phyloP scores from a whole-genome alignment of 176 grass and related monocot species.

The Hordeum marinum region DNA sequence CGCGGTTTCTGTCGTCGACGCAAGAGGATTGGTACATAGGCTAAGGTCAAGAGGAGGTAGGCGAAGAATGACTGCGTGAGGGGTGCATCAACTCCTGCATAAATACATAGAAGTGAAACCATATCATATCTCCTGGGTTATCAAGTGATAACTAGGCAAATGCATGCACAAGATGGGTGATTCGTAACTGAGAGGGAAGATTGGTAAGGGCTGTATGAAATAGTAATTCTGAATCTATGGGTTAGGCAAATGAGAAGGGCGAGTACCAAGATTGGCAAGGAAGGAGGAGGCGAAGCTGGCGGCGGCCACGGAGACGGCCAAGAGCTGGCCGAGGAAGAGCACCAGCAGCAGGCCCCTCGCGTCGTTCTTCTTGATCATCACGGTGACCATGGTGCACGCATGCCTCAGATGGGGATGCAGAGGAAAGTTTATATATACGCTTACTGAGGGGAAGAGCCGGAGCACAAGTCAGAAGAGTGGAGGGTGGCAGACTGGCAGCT shows the following conservation, averaged over 20 bases:
- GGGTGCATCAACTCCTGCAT: constrained; percentile 62
- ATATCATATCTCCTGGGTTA: background rate
- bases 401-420: constrained; percentile 1
- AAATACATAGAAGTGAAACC: background rate
- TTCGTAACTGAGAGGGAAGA: background rate
- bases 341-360: constrained; percentile 43
- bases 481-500: constrained; percentile 20
- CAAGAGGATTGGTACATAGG: constrained; percentile 61
- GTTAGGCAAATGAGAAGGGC: background rate
- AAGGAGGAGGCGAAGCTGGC: constrained; percentile 68
- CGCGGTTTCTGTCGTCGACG: constrained; percentile 35
- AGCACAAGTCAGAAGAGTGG: background rate
- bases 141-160: background rate
- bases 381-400: background rate
- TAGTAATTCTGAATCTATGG: background rate
- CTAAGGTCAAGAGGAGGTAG: constrained; percentile 54
- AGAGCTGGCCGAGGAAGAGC: constrained; percentile 67
- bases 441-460: background rate
- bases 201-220: background rate
- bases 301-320: constrained; percentile 65
- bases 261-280: constrained; percentile 60
- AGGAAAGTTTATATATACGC: constrained; percentile 12
- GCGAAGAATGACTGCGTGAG: constrained; percentile 78
- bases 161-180: background rate
- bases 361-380: constrained; percentile 41